These are phyloP conservation scores for Coemansia asiatica DNA, from an alignment of 192 early-diverging fungal species.

Conservation along the genomic window DNA sequence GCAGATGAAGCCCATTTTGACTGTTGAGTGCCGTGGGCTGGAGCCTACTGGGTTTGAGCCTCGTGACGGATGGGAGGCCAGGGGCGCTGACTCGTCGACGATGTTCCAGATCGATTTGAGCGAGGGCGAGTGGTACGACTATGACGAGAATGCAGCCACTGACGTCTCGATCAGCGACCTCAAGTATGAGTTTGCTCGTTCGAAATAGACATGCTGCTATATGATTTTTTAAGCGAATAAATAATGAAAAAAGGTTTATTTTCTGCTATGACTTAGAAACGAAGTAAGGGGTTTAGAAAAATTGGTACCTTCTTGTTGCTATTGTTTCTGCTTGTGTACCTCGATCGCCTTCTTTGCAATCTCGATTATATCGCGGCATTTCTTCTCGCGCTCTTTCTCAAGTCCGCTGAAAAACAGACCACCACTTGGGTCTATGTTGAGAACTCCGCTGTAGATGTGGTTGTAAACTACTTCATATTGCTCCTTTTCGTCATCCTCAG, in stretches of 20 bases:
- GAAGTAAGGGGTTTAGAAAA: no score
- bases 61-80: slow-evolving; percentile 63
- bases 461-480: no score
- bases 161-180: slow-evolving; percentile 47
- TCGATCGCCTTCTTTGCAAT: not conserved
- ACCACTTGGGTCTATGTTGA: no score
- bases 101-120: slow-evolving; percentile 78
- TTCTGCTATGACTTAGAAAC: no score
- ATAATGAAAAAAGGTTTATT: no score
- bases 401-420: no score
- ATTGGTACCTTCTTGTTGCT: no score
- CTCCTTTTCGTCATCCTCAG: not conserved
- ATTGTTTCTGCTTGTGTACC: no score
- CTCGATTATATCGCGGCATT: no score
- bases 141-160: slow-evolving; percentile 68
- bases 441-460: no score
- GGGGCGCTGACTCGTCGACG: slow-evolving; percentile 68
- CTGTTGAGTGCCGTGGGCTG: slow-evolving; percentile 80
- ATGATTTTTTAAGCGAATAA: no score
- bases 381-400: no score
- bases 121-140: slow-evolving; percentile 85
- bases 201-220: slow-evolving; percentile 20
- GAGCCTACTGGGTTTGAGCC: slow-evolving; percentile 80
- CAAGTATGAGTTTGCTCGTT: slow-evolving; percentile 21
- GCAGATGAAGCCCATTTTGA: slow-evolving; percentile 61